phyloP scores from a whole-genome alignment of 164 flowering plant genomes.

The Stephania yunnanensis region DNA sequence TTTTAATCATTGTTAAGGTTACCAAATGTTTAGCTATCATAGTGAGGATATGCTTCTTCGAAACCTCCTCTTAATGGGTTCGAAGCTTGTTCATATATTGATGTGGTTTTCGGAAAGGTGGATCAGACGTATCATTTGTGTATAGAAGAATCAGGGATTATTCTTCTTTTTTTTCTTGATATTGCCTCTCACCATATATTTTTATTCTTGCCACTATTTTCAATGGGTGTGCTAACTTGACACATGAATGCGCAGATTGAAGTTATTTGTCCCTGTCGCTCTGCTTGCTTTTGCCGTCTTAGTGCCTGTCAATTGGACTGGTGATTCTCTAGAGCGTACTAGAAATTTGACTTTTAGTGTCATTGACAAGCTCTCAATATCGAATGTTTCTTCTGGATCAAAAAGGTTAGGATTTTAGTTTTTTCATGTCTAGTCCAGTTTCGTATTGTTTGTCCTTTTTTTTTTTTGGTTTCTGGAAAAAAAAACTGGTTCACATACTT shows the following conservation, averaged over 20 bases:
- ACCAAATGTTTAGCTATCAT: no score
- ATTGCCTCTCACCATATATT: background rate
- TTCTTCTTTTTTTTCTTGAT: background rate
- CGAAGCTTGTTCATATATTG: background rate
- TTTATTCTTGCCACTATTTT: background rate
- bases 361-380: conserved; percentile 86
- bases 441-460: no score
- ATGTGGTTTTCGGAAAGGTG: background rate
- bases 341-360: conserved; percentile 50
- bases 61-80: background rate
- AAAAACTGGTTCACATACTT: no score
- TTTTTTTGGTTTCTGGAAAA: no score
- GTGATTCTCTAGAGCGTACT: conserved; percentile 28
- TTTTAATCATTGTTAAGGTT: background rate
- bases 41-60: background rate
- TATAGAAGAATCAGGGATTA: background rate
- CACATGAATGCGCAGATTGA: conserved; percentile 43
- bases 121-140: background rate
- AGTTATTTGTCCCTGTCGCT: conserved; percentile 62
- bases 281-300: conserved; percentile 55
- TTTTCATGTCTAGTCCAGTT: background rate
- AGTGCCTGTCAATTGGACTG: conserved; percentile 85
- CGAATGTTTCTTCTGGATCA: conserved; percentile 68
- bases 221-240: conserved; percentile 6
- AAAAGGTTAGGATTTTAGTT: conserved; percentile 36